A percentile compares a stretch with the other conserved stretches of the same genome.
Evolutionary conservation across 2,329 filamentous ascomycete species (phyloP).

Genomic region (Monosporascus sp.): DNA sequence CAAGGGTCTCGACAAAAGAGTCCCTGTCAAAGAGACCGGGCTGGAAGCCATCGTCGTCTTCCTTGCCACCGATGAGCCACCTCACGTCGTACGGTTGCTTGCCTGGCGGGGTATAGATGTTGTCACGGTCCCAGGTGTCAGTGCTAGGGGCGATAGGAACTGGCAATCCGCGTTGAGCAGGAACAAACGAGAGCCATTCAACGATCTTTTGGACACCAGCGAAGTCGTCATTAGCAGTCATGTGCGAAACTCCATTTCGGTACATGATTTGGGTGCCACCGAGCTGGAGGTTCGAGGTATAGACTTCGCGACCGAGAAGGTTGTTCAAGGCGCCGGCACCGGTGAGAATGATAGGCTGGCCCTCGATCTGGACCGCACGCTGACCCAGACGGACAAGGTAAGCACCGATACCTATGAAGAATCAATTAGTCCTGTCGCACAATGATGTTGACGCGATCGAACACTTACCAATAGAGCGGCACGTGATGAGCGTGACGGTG

Average conservation of each 20-base stretch:
- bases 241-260: slow-evolving; percentile 98
- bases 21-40: slow-evolving; percentile 92
- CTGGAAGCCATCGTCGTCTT: slow-evolving; percentile 81
- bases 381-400: slow-evolving; percentile 98
- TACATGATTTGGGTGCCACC: slow-evolving; percentile 99
- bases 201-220: slow-evolving; percentile 97
- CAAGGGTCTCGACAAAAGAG: slow-evolving; percentile 94
- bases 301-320: slow-evolving; percentile 93
- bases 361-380: slow-evolving; percentile 97
- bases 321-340: slow-evolving; percentile 98
- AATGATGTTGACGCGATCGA: slow-evolving; percentile 5
- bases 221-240: slow-evolving; percentile 97
- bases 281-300: slow-evolving; percentile 97
- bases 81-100: slow-evolving; percentile 89
- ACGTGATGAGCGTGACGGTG: slow-evolving; percentile 95
- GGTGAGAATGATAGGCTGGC: slow-evolving; percentile 97
- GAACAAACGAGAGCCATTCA: slow-evolving; percentile 95
- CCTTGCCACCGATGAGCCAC: slow-evolving; percentile 85
- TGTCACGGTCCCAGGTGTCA: slow-evolving; percentile 89
- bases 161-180: slow-evolving; percentile 88
- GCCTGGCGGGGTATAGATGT: slow-evolving; percentile 75
- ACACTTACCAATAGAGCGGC: slow-evolving; percentile 81
- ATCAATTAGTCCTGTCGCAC: slow-evolving; percentile 26
- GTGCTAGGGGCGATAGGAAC: slow-evolving; percentile 84
- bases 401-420: slow-evolving; percentile 73